Evolutionary conservation across 495 filamentous ascomycete species (phyloP).

Genomic region (Talaromyces adpressus): DNA sequence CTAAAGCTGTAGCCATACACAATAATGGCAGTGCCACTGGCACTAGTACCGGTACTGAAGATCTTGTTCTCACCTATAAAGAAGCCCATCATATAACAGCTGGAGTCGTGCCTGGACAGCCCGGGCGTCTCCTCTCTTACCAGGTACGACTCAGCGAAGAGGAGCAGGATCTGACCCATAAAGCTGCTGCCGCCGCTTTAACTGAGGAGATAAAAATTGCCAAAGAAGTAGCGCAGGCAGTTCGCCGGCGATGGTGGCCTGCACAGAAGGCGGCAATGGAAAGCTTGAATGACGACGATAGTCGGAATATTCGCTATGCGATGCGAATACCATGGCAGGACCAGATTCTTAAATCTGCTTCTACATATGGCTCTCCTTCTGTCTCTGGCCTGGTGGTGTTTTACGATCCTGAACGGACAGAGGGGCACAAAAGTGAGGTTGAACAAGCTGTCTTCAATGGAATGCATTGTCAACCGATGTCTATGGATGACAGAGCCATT

Average conservation of each 20-base stretch:
- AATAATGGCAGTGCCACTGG: not conserved
- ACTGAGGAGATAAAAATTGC: constrained; percentile 9
- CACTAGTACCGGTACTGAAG: not conserved
- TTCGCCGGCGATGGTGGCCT: constrained; percentile 2
- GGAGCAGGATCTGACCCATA: constrained; percentile 8
- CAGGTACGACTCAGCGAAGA: constrained; percentile 2
- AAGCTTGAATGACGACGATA: constrained; percentile 8
- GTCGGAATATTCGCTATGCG: constrained; percentile 9
- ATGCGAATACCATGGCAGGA: constrained; percentile 13
- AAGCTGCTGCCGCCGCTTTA: constrained; percentile 9
- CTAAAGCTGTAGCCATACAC: constrained; percentile 11
- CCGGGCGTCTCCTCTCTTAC: constrained; percentile 1
- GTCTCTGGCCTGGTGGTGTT: constrained; percentile 11
- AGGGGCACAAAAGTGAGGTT: not conserved
- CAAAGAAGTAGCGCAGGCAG: not conserved
- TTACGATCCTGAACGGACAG: constrained; percentile 3
- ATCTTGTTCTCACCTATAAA: constrained; percentile 1
- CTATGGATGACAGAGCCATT: constrained; percentile 9
- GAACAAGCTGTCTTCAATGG: constrained; percentile 10
- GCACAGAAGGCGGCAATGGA: not conserved
- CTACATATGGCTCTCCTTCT: not conserved
- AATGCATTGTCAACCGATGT: constrained; percentile 3
- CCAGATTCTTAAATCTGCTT: constrained; percentile 6
- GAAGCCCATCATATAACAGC: constrained; percentile 6
- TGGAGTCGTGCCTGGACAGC: constrained; percentile 5